Conservation (phyloP, 768 basidiomycete species). For the Tulasnella sp. region DNA sequence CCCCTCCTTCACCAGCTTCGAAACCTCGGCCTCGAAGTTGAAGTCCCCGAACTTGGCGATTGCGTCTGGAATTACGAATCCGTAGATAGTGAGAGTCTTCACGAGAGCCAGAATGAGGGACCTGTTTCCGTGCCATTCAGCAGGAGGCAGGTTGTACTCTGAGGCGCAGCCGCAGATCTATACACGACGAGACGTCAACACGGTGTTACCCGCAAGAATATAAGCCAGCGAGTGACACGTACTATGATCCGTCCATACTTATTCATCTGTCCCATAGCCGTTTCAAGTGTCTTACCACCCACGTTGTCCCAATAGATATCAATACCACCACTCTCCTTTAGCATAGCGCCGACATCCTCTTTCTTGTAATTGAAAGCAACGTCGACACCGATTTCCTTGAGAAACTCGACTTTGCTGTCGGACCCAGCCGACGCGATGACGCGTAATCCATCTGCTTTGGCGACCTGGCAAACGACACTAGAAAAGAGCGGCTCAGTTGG, state of each 20-base stretch:
- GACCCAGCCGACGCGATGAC: slow-evolving; percentile 63
- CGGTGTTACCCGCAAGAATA: neutral
- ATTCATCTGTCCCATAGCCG: slow-evolving; percentile 19
- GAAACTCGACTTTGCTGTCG: slow-evolving; percentile 57
- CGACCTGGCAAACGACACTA: slow-evolving; percentile 32
- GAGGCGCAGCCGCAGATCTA: slow-evolving; percentile 15
- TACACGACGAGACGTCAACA: neutral
- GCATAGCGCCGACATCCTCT: slow-evolving; percentile 36
- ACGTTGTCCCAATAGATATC: slow-evolving; percentile 35
- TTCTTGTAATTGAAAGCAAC: slow-evolving; percentile 69
- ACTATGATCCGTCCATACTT: slow-evolving; percentile 19
- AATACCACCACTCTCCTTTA: slow-evolving; percentile 46
- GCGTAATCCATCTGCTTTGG: slow-evolving; percentile 36
- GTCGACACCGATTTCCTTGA: slow-evolving; percentile 52
- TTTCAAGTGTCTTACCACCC: slow-evolving; percentile 22
- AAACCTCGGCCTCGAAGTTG: slow-evolving; percentile 14
- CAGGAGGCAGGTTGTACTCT: slow-evolving; percentile 14
- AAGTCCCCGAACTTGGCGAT: slow-evolving; percentile 8
- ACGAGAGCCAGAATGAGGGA: neutral
- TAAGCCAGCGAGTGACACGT: neutral
- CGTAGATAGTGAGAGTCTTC: slow-evolving; percentile 3
- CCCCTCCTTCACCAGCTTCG: slow-evolving; percentile 19
- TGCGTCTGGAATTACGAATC: neutral
- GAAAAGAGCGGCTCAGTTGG: neutral
- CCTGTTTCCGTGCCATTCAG: slow-evolving; percentile 17